phyloP scores from a whole-genome alignment of 2,329 filamentous ascomycete genomes.

The Sporothrix variecibatus region DNA sequence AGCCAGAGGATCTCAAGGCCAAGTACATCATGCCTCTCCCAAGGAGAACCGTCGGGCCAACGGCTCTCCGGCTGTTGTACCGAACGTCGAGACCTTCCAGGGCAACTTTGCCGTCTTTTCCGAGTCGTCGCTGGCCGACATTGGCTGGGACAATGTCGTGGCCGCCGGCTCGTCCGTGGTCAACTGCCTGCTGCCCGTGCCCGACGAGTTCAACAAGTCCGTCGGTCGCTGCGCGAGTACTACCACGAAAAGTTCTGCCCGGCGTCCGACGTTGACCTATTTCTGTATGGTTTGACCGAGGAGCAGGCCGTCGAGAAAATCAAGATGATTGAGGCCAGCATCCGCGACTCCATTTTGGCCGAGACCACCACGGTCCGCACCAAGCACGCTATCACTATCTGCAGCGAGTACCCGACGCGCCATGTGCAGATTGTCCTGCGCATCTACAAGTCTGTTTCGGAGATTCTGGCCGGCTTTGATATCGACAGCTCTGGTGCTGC shows the following conservation, averaged over 20 bases:
- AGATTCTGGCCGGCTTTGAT: slow-evolving; percentile 86
- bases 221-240: slow-evolving; percentile 67
- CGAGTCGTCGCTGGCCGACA: slow-evolving; percentile 71
- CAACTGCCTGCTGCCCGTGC: slow-evolving; percentile 74
- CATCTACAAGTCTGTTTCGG: slow-evolving; percentile 79
- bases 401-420: slow-evolving; percentile 76
- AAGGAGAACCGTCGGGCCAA: slow-evolving; percentile 61
- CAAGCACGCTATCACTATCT: slow-evolving; percentile 83
- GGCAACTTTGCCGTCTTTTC: slow-evolving; percentile 73
- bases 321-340: slow-evolving; percentile 72
- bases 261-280: slow-evolving; percentile 84
- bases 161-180: slow-evolving; percentile 80
- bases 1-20: slow-evolving; percentile 61
- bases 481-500: slow-evolving; percentile 82
- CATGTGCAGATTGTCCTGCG: slow-evolving; percentile 83
- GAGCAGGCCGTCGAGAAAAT: slow-evolving; percentile 81
- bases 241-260: slow-evolving; percentile 82
- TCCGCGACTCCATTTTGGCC: slow-evolving; percentile 76
- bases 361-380: slow-evolving; percentile 83
- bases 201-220: slow-evolving; percentile 62
- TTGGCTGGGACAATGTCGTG: slow-evolving; percentile 82
- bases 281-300: slow-evolving; percentile 77
- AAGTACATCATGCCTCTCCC: slow-evolving; percentile 71
- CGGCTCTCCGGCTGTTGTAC: slow-evolving; percentile 68
- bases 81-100: slow-evolving; percentile 68